These are phyloP conservation scores for Phaeoacremonium minimum DNA, from an alignment of 2,329 filamentous ascomycete species.

Conservation along the genomic window DNA sequence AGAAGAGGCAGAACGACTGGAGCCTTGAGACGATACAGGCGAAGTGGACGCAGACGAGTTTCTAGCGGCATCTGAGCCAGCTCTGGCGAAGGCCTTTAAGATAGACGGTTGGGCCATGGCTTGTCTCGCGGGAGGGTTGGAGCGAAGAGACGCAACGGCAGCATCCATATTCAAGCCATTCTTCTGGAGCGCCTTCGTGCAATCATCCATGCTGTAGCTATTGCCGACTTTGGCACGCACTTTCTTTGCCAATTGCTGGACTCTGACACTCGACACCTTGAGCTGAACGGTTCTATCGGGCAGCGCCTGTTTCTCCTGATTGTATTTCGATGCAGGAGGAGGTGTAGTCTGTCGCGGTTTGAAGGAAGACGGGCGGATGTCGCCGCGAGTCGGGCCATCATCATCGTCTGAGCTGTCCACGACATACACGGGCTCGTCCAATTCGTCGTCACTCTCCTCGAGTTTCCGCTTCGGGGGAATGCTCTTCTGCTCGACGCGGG, in stretches of 20 bases:
- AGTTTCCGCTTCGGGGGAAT: conserved; percentile 9
- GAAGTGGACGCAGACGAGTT: too few species aligned
- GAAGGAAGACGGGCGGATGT: conserved; percentile 59
- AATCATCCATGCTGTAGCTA: conserved; percentile 2
- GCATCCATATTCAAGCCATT: conserved; percentile 3
- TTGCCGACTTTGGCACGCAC: conserved; percentile 4
- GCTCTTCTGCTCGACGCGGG: too few species aligned
- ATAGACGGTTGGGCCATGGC: too few species aligned
- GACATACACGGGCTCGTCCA: conserved; percentile 25
- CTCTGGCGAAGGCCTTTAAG: too few species aligned
- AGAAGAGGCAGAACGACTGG: not conserved
- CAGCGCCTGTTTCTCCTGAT: too few species aligned
- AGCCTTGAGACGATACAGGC: too few species aligned
- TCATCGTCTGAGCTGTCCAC: conserved; percentile 52
- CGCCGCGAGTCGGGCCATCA: conserved; percentile 52
- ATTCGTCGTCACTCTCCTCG: conserved; percentile 25
- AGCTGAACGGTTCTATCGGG: too few species aligned
- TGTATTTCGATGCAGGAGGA: too few species aligned
- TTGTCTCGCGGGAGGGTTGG: too few species aligned
- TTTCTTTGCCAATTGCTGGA: conserved; percentile 9
- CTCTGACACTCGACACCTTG: conserved; percentile 5
- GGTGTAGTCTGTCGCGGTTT: conserved; percentile 30
- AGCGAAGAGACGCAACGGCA: too few species aligned
- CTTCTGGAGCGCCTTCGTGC: conserved; percentile 1
- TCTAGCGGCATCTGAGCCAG: too few species aligned